Evolutionary conservation across 768 basidiomycete species (phyloP).

Genomic region (Termitomyces heimii): DNA sequence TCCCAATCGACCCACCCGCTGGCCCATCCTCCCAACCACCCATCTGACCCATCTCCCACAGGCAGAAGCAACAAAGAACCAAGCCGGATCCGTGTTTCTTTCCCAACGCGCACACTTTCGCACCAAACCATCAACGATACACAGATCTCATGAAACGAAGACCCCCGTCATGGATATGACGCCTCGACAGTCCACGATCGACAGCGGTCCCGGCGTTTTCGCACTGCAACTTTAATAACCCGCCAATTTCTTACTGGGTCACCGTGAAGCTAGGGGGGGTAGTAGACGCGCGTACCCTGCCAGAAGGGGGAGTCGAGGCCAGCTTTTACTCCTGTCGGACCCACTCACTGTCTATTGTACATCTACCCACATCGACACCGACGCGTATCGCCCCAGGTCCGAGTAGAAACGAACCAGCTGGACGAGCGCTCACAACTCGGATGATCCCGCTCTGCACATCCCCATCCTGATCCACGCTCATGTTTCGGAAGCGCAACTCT

Average conservation of each 20-base stretch:
- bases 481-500: background rate
- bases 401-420: background rate
- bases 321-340: background rate
- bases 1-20: background rate
- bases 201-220: slow-evolving; percentile 4
- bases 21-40: background rate
- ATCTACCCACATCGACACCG: background rate
- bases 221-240: slow-evolving; percentile 1
- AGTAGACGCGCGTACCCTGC: background rate
- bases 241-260: background rate
- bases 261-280: background rate
- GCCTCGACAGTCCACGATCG: background rate
- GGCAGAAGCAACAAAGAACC: background rate
- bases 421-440: background rate
- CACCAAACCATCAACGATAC: background rate
- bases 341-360: background rate
- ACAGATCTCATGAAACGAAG: background rate
- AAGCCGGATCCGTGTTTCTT: background rate
- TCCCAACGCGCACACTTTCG: background rate
- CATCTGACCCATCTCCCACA: background rate
- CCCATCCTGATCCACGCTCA: no score
- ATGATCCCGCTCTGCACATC: background rate
- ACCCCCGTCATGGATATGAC: background rate
- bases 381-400: background rate
- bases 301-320: background rate